These are phyloP conservation scores for Groenewaldozyma sp. DNA, from an alignment of 1,139 yeast genomes.

Conservation along the genomic window DNA sequence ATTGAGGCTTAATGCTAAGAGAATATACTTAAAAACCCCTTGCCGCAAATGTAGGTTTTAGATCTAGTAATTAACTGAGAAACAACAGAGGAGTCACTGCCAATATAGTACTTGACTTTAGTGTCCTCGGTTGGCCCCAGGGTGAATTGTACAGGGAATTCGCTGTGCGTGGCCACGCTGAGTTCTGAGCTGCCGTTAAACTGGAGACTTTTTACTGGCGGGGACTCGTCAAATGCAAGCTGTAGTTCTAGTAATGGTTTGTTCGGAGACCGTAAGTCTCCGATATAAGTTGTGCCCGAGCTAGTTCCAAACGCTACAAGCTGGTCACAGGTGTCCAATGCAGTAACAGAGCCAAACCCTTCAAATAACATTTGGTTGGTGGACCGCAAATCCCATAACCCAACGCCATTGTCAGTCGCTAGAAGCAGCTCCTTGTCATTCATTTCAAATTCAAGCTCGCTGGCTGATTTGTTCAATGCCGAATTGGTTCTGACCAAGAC, in stretches of 20 bases:
- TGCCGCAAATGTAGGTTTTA: too few species aligned
- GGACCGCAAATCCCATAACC: constrained; percentile 11
- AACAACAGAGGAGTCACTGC: too few species aligned
- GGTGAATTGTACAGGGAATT: not conserved
- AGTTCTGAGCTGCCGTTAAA: not conserved
- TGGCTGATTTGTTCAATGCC: constrained; percentile 5
- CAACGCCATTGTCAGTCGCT: constrained; percentile 41
- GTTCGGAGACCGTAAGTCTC: constrained; percentile 10
- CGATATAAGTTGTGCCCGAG: constrained; percentile 3
- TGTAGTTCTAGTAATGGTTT: constrained; percentile 3
- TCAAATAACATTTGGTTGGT: not conserved
- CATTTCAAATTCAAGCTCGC: constrained; percentile 33
- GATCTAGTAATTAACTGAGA: too few species aligned
- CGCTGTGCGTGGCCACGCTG: not conserved
- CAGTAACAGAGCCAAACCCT: not conserved
- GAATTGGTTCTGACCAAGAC: constrained; percentile 21
- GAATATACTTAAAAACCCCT: too few species aligned
- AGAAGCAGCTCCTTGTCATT: constrained; percentile 31
- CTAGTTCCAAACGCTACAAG: not conserved
- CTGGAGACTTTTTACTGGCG: not conserved
- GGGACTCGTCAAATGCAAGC: not conserved
- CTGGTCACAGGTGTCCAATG: not conserved
- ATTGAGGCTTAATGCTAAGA: constrained; percentile 42
- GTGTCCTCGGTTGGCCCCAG: too few species aligned
- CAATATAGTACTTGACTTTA: too few species aligned